A percentile compares a stretch with the other conserved stretches of the same genome.
Evolutionary conservation across 2,329 filamentous ascomycete genomes (phyloP).

Genomic region (Paramyrothecium roridum): DNA sequence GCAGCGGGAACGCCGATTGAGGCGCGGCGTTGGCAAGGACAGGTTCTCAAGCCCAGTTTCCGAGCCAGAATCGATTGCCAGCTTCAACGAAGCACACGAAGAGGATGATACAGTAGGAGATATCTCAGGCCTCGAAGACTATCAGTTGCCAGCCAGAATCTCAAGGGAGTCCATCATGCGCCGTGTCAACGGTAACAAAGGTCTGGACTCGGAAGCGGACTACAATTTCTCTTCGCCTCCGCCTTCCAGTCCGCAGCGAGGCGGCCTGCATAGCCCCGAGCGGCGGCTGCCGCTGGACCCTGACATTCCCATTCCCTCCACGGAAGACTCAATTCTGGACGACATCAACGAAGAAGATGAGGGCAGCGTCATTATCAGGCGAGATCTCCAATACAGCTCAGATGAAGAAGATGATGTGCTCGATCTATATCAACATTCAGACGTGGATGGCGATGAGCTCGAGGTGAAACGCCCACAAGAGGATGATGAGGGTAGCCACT

Average conservation of each 20-base stretch:
- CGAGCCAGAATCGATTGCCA: constrained; percentile 30
- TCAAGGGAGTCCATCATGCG: constrained; percentile 91
- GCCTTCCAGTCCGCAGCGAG: constrained; percentile 57
- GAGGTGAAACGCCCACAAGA: constrained; percentile 46
- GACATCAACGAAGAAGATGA: constrained; percentile 45
- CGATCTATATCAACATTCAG: constrained; percentile 54
- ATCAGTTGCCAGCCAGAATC: constrained; percentile 71
- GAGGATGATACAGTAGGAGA: constrained; percentile 60
- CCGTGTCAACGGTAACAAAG: constrained; percentile 69
- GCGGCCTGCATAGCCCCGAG: constrained; percentile 43
- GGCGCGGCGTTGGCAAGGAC: constrained; percentile 55
- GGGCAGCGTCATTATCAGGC: constrained; percentile 65
- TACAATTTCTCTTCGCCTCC: constrained; percentile 62
- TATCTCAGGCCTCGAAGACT: constrained; percentile 57
- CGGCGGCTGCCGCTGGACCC: constrained; percentile 68
- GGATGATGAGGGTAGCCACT: constrained; percentile 34
- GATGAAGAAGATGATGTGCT: constrained; percentile 63
- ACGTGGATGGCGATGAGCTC: constrained; percentile 58
- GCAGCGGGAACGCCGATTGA: constrained; percentile 67
- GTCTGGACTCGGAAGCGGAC: constrained; percentile 56
- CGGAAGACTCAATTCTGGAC: constrained; percentile 66
- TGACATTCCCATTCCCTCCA: constrained; percentile 84
- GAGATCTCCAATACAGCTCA: constrained; percentile 45
- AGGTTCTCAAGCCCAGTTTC: constrained; percentile 41
- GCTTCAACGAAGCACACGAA: constrained; percentile 38